Percentiles rank a stretch among this genome's conserved stretches.
phyloP scores from a whole-genome alignment of 352 stramenopile genomes.

The Aphanomyces stellatus region DNA sequence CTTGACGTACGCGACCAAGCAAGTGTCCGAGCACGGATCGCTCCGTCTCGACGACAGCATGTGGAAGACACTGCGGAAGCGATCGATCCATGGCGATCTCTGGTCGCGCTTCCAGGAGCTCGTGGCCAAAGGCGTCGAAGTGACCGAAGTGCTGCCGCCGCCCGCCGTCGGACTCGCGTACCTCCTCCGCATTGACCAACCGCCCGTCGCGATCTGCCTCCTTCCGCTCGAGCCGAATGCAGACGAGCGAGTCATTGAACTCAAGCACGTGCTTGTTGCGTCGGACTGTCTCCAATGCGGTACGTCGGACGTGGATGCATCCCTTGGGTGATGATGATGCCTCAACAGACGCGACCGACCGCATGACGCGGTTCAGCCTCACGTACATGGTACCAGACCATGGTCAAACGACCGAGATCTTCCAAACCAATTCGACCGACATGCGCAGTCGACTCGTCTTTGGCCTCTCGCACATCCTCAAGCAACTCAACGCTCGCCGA shows the following conservation, averaged over 20 bases:
- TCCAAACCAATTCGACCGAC: slow-evolving; percentile 4
- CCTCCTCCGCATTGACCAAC: slow-evolving; percentile 9
- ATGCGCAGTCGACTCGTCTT: slow-evolving; percentile 14
- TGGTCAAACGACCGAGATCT: neutral
- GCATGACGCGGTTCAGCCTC: slow-evolving; percentile 2
- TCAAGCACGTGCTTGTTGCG: neutral
- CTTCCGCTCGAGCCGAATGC: neutral
- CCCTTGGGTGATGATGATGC: no score
- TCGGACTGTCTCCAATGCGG: neutral
- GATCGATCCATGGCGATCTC: slow-evolving; percentile 18
- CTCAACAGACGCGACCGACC: neutral
- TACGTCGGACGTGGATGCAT: no score
- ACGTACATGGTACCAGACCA: slow-evolving; percentile 1
- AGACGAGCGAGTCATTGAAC: neutral
- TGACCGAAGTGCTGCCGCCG: slow-evolving; percentile 4
- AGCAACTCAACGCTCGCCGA: neutral
- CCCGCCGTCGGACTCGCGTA: neutral
- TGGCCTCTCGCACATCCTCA: slow-evolving; percentile 14
- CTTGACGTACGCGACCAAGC: slow-evolving; percentile 4
- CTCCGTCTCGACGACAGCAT: slow-evolving; percentile 15
- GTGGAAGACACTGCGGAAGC: slow-evolving; percentile 16
- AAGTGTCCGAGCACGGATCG: slow-evolving; percentile 4
- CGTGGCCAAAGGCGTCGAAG: slow-evolving; percentile 2
- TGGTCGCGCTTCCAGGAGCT: slow-evolving; percentile 9
- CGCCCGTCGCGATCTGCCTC: neutral